phyloP scores from a whole-genome alignment of 2,329 filamentous ascomycete genomes.

The Phyllosticta paracitricarpa region DNA sequence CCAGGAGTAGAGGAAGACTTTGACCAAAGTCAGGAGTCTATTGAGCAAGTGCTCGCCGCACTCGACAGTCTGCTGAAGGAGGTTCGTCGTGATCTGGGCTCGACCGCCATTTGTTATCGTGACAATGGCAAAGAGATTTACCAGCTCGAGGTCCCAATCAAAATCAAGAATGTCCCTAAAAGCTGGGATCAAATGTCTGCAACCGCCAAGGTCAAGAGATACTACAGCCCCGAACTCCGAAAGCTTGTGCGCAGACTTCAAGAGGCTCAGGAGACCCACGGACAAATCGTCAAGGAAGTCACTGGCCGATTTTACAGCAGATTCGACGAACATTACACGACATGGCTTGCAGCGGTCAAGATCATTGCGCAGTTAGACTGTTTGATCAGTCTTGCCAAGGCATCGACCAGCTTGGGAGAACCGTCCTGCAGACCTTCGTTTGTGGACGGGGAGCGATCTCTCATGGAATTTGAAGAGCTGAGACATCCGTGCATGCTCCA shows the following conservation, averaged over 20 bases:
- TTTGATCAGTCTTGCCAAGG: slow-evolving; percentile 82
- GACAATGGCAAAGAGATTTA: slow-evolving; percentile 97
- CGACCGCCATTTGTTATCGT: slow-evolving; percentile 45
- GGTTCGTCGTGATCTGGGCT: slow-evolving; percentile 64
- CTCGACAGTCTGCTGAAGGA: slow-evolving; percentile 62
- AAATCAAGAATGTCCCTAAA: slow-evolving; percentile 71
- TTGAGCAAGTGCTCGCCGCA: slow-evolving; percentile 64
- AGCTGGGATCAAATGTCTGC: slow-evolving; percentile 95
- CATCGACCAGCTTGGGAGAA: slow-evolving; percentile 71
- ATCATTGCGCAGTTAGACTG: slow-evolving; percentile 91
- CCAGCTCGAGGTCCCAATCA: slow-evolving; percentile 80
- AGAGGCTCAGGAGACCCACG: slow-evolving; percentile 88
- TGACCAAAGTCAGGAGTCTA: slow-evolving; percentile 67
- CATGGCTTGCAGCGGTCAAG: slow-evolving; percentile 82
- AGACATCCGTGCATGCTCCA: slow-evolving; percentile 92
- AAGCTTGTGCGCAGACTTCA: slow-evolving; percentile 77
- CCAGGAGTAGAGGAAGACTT: slow-evolving; percentile 86
- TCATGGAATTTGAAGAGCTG: slow-evolving; percentile 85
- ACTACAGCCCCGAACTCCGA: slow-evolving; percentile 80
- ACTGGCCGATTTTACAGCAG: slow-evolving; percentile 71
- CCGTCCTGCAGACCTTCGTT: slow-evolving; percentile 87
- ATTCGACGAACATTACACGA: slow-evolving; percentile 77
- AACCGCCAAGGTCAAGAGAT: slow-evolving; percentile 80
- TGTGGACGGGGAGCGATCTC: slow-evolving; percentile 70
- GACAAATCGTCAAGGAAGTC: slow-evolving; percentile 82